Evolutionary conservation across 129 eudicot species (phyloP).

Genomic region (Heracleum sosnowskyi): DNA sequence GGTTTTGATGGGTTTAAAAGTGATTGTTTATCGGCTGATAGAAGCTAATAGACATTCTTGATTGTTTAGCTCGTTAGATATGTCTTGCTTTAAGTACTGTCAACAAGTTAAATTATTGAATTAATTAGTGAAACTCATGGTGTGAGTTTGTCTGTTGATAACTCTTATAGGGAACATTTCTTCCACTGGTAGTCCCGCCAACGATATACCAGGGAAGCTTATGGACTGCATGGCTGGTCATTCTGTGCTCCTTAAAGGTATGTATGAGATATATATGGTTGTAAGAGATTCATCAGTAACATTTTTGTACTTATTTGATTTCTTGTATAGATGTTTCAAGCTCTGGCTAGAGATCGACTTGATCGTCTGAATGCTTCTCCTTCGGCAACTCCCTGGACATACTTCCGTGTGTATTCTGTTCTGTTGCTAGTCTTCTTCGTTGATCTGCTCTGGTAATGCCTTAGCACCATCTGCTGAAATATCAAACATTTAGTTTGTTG

Average conservation of each 20-base stretch:
- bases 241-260: slow-evolving; percentile 86
- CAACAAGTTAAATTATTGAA: background rate
- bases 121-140: background rate
- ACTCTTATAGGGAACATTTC: slow-evolving; percentile 67
- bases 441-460: slow-evolving; percentile 64
- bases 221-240: slow-evolving; percentile 80
- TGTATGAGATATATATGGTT: slow-evolving; percentile 4
- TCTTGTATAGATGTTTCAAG: slow-evolving; percentile 85
- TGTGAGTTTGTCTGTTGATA: background rate
- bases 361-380: slow-evolving; percentile 96
- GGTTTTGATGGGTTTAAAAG: background rate
- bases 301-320: background rate
- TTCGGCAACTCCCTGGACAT: slow-evolving; percentile 86
- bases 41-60: background rate
- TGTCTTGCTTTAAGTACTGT: background rate
- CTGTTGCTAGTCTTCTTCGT: slow-evolving; percentile 62
- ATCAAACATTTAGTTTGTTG: background rate
- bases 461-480: background rate
- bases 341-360: slow-evolving; percentile 92
- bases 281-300: background rate
- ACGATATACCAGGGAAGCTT: slow-evolving; percentile 59
- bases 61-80: background rate
- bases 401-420: slow-evolving; percentile 86
- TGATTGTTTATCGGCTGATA: background rate
- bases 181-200: slow-evolving; percentile 79